Evolutionary conservation across 345 rosid species (phyloP).

Genomic region (Murraya paniculata): DNA sequence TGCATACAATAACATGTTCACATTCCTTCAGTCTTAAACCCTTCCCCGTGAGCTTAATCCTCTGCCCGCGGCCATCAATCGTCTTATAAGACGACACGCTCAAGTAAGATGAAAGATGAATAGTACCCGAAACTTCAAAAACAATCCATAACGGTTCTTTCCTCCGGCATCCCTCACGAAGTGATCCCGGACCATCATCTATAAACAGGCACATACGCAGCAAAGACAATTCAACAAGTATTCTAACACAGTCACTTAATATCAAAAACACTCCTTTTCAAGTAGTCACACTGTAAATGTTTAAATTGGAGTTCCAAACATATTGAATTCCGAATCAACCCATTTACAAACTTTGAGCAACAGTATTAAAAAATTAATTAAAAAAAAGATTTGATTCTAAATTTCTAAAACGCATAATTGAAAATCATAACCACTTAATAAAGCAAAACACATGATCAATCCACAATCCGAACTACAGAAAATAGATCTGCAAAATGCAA

Average conservation of each 20-base stretch:
- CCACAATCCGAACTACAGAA: too few species aligned
- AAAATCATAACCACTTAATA: too few species aligned
- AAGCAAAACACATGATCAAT: too few species aligned
- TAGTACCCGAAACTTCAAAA: conserved; percentile 76
- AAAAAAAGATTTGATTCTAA: too few species aligned
- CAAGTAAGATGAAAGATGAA: conserved; percentile 58
- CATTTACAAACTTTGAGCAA: too few species aligned
- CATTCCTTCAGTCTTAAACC: conserved; percentile 85
- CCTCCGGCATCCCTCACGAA: conserved; percentile 68
- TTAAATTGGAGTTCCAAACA: too few species aligned
- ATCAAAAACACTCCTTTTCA: background rate
- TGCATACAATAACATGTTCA: conserved; percentile 81
- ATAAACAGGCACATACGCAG: conserved; percentile 25
- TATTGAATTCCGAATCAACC: too few species aligned
- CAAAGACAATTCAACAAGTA: conserved; percentile 4
- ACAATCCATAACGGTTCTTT: conserved; percentile 92
- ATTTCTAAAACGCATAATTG: too few species aligned
- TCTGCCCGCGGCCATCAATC: conserved; percentile 89
- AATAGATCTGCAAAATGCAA: too few species aligned
- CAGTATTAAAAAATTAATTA: too few species aligned
- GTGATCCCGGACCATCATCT: conserved; percentile 95
- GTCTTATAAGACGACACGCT: conserved; percentile 84
- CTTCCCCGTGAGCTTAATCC: conserved; percentile 78
- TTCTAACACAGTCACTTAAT: too few species aligned
- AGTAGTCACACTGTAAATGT: too few species aligned